Evolutionary conservation across 169 alveolate genomes (phyloP).

Genomic region (Perkinsus marinus): DNA sequence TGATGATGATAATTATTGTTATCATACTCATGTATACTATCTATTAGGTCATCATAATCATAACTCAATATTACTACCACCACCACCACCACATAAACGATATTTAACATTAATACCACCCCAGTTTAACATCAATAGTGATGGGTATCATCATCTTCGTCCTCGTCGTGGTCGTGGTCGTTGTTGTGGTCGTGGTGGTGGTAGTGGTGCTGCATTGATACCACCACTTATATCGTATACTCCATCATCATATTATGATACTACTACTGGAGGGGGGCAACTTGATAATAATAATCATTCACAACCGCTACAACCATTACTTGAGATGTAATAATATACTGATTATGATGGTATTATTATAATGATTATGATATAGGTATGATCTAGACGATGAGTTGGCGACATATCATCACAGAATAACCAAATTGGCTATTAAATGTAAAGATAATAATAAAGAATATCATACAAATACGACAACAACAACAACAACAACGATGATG

Average conservation of each 20-base stretch:
- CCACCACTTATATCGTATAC: too few species aligned
- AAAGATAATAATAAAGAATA: not conserved
- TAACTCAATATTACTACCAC: too few species aligned
- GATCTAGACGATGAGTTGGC: not conserved
- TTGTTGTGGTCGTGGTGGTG: too few species aligned
- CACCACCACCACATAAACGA: too few species aligned
- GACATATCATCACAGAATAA: not conserved
- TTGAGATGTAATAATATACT: not conserved
- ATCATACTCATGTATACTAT: too few species aligned
- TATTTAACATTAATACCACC: not conserved
- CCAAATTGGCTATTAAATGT: not conserved
- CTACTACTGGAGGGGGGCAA: too few species aligned
- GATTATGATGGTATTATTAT: not conserved
- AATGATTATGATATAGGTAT: not conserved
- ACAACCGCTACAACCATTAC: not conserved
- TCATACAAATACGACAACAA: not conserved
- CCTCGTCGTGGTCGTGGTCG: too few species aligned
- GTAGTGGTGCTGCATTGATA: too few species aligned
- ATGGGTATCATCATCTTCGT: not conserved
- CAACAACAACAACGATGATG: not conserved
- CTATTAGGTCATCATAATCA: too few species aligned
- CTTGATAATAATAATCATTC: not conserved
- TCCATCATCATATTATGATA: too few species aligned
- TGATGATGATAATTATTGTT: too few species aligned
- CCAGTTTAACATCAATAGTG: not conserved